phyloP scores from a whole-genome alignment of 352 stramenopile genomes.

The Achlya hypogyna region DNA sequence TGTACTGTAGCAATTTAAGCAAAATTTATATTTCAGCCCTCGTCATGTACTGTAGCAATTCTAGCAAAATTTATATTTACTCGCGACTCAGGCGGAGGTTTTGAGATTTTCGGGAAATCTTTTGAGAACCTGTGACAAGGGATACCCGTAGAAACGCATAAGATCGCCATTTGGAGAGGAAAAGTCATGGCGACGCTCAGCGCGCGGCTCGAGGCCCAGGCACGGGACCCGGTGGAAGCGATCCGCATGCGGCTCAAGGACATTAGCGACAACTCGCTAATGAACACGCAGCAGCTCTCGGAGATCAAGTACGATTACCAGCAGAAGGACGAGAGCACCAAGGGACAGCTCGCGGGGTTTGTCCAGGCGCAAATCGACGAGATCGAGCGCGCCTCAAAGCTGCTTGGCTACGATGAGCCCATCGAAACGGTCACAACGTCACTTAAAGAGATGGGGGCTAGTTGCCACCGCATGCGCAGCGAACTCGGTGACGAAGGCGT shows the following conservation, averaged over 20 bases:
- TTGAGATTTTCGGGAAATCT: too few relatives aligned
- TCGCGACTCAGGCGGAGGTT: too few relatives aligned
- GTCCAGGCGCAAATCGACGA: slow-evolving; percentile 47
- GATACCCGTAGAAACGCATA: background rate
- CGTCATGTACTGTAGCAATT: too few relatives aligned
- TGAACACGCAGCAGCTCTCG: slow-evolving; percentile 76
- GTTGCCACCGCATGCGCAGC: slow-evolving; percentile 72
- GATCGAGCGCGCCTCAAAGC: slow-evolving; percentile 62
- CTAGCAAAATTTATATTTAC: too few relatives aligned
- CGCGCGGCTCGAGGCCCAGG: slow-evolving; percentile 75
- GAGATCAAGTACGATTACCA: slow-evolving; percentile 81
- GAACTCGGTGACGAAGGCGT: slow-evolving; percentile 76
- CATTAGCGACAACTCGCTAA: slow-evolving; percentile 64
- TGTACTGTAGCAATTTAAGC: too few relatives aligned
- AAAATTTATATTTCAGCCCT: too few relatives aligned
- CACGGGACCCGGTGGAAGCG: slow-evolving; percentile 71
- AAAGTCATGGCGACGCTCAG: slow-evolving; percentile 28
- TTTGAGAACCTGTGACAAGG: too few relatives aligned
- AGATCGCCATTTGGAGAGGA: background rate
- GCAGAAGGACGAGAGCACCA: slow-evolving; percentile 61
- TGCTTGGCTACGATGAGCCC: slow-evolving; percentile 62
- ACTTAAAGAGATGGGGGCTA: slow-evolving; percentile 41
- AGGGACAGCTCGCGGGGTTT: slow-evolving; percentile 21
- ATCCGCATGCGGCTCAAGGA: slow-evolving; percentile 75
- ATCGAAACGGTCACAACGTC: slow-evolving; percentile 54